Evolutionary conservation across 768 basidiomycete genomes (phyloP).

Genomic region (Gelatoporia subvermispora): DNA sequence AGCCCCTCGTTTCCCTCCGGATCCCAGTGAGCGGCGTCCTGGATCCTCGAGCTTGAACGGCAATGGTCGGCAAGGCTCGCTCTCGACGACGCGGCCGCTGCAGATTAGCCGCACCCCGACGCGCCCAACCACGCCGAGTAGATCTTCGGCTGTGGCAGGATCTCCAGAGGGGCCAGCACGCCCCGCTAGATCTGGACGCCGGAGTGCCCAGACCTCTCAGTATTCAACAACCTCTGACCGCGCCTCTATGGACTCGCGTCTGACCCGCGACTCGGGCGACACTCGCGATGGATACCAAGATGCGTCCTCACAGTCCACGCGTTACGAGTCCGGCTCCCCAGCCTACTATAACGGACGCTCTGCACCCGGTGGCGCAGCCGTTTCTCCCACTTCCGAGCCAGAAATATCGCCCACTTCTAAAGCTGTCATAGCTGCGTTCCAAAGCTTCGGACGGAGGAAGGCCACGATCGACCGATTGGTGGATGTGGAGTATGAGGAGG

Average conservation of each 20-base stretch:
- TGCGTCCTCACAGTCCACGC: conserved; percentile 28
- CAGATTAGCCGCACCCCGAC: conserved; percentile 48
- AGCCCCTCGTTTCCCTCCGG: conserved; percentile 12
- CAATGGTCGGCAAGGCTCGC: too few species aligned
- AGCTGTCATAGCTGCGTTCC: conserved; percentile 68
- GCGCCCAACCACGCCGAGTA: conserved; percentile 47
- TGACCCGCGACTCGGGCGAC: conserved; percentile 35
- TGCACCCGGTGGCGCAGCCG: conserved; percentile 7
- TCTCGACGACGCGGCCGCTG: conserved; percentile 42
- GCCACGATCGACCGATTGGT: conserved; percentile 49
- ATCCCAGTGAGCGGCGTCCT: conserved; percentile 31
- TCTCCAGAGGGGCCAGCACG: conserved; percentile 46
- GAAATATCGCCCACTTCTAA: conserved; percentile 26
- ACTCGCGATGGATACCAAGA: conserved; percentile 49
- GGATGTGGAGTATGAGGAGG: conserved; percentile 51
- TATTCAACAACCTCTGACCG: conserved; percentile 48
- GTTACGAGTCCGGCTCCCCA: conserved; percentile 17
- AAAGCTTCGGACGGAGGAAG: conserved; percentile 50
- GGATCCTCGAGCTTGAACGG: too few species aligned
- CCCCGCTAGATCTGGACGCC: conserved; percentile 63
- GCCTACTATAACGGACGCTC: conserved; percentile 8
- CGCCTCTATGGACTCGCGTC: conserved; percentile 39
- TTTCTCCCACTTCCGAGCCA: conserved; percentile 11
- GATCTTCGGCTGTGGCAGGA: conserved; percentile 32
- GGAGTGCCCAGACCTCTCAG: conserved; percentile 49